Base-by-base conservation (phyloP, 2,329 filamentous ascomycete species). In the Thielaviopsis euricoi region DNA sequence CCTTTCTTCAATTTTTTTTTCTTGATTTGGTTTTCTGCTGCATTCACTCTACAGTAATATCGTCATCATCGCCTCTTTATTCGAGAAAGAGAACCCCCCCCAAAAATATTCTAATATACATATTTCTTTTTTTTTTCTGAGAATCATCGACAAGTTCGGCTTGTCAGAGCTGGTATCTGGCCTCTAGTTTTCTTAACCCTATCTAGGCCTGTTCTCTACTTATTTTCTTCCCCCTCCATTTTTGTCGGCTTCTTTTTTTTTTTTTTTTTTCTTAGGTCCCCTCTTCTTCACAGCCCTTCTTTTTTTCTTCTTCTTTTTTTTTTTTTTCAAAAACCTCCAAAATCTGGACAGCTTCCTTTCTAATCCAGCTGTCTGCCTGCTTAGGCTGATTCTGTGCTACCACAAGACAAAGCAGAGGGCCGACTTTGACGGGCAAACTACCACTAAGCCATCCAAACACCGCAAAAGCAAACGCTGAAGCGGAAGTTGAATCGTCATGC, bases 381-480 rank as follows among this genome's bases (percentile, higher is more conserved):
- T 48, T n/a, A 55, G 52, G 55, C 58, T 54, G 22, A 52, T 60
- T 58, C 58, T 60, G 22, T 26, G 29, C 46, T 12, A 52, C 15
- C 23, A 37, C 46, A 15, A 52, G 21, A 43, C 37, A 53, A 29
- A 60, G 25, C 52, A 40, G 23, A 26, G 19, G 43, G 56, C 55
- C n/a, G 49, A n/a, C 46, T 48, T 48, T 26, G 6, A 10, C 43
- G 19, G 46, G 51, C 25, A 55, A 52, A 43, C 17, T 2, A 43
- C 37, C 7, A n/a, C 37, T 15, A n/a, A 13, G 13, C 37, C 15
- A 43, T 10, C 37, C 13, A 43, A 43, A n/a, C 37, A 5, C 37
- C 13, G 15, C 37, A 43, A 5, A 43, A n/a, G 17, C 17, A 15
- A 2, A 43, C 13, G 7, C 15, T 17, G 17, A 43, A 43, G 17